Evolutionary conservation across 2,329 filamentous ascomycete genomes (phyloP).

Genomic region (Capronia coronata): DNA sequence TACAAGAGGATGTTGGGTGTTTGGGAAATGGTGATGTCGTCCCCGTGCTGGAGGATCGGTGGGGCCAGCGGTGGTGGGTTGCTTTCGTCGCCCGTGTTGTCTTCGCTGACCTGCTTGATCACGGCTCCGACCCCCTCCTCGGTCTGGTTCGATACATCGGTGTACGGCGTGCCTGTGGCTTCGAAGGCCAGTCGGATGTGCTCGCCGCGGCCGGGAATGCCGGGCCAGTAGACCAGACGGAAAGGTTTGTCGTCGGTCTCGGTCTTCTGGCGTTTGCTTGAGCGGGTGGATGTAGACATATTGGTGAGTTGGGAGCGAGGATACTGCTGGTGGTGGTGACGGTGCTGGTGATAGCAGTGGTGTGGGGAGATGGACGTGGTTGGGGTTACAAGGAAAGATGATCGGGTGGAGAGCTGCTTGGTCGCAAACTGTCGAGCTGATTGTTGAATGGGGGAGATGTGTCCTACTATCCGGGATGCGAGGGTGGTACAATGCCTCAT

Average conservation of each 20-base stretch:
- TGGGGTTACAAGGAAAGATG: too few relatives aligned
- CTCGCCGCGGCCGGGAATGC: slow-evolving; percentile 67
- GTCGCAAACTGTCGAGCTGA: neutral
- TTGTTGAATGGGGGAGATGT: neutral
- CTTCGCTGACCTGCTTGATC: slow-evolving; percentile 41
- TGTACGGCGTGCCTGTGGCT: slow-evolving; percentile 59
- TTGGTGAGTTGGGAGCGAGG: neutral
- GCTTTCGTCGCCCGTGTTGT: slow-evolving; percentile 38
- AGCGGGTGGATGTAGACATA: neutral
- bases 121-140: slow-evolving; percentile 50
- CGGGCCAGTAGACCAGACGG: slow-evolving; percentile 40
- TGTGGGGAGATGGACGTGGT: neutral
- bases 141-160: slow-evolving; percentile 49
- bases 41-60: slow-evolving; percentile 53
- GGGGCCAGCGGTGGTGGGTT: slow-evolving; percentile 64
- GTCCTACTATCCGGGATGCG: neutral
- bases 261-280: slow-evolving; percentile 2
- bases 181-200: slow-evolving; percentile 67
- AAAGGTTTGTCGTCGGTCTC: slow-evolving; percentile 1
- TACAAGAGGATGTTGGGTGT: slow-evolving; percentile 68
- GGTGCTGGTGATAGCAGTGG: neutral
- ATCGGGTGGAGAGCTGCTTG: too few relatives aligned
- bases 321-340: neutral
- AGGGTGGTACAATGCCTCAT: neutral
- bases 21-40: slow-evolving; percentile 57